A percentile compares a stretch with the other conserved stretches of the same genome.
phyloP scores from a whole-genome alignment of 441 rosid genomes.

The Macaranga tanarius region DNA sequence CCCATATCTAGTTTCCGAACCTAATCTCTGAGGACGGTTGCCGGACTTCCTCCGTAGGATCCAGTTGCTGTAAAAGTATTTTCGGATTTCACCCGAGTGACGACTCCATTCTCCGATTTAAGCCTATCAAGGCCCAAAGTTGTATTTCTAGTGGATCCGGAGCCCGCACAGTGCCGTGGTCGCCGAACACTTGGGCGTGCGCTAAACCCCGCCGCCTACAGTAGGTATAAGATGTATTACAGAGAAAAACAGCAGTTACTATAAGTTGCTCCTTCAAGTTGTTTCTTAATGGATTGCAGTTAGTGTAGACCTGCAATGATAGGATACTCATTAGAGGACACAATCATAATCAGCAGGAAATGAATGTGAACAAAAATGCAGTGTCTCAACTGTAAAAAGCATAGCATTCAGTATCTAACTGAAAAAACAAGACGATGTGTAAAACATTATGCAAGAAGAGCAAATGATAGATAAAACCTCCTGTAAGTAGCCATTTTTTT shows the following conservation, averaged over 20 bases:
- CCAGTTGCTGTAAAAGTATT: too few species aligned
- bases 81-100: too few species aligned
- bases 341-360: not conserved
- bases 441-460: not conserved
- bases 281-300: not conserved
- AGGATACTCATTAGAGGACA: not conserved
- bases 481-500: not conserved
- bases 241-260: conserved; percentile 11
- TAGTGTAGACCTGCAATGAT: conserved; percentile 17
- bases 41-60: too few species aligned
- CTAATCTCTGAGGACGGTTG: too few species aligned
- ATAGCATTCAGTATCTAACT: too few species aligned
- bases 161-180: too few species aligned
- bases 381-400: not conserved
- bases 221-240: not conserved
- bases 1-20: too few species aligned
- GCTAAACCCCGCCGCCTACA: too few species aligned
- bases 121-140: too few species aligned
- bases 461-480: not conserved
- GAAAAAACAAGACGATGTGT: not conserved
- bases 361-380: not conserved
- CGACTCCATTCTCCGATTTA: too few species aligned
- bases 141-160: too few species aligned
- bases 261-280: conserved; percentile 18
- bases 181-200: too few species aligned